Percentiles rank a stretch among this genome's conserved stretches.
phyloP scores from a whole-genome alignment of 306 rosid genomes.

The Quercus suber region DNA sequence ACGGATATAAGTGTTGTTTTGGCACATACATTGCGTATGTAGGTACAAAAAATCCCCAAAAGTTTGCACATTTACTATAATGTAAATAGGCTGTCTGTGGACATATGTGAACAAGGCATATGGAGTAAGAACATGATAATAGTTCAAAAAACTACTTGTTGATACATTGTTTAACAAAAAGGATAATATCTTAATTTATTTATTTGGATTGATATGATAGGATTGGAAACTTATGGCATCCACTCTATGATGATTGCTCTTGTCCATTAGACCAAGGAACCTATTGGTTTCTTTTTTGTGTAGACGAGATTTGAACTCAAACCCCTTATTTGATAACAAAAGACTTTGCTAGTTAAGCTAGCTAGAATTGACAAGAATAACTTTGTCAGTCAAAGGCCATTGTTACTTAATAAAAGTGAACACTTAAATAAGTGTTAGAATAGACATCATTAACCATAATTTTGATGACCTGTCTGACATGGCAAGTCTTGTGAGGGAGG shows the following conservation, averaged over 20 bases:
- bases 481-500: not conserved
- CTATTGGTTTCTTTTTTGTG: too few relatives aligned
- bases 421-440: not conserved
- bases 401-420: not conserved
- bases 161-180: not conserved
- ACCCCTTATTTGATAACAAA: too few relatives aligned
- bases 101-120: not conserved
- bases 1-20: not conserved
- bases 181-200: too few relatives aligned
- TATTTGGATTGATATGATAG: too few relatives aligned
- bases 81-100: not conserved
- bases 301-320: too few relatives aligned
- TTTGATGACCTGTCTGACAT: not conserved
- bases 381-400: not conserved
- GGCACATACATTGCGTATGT: not conserved
- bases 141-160: not conserved
- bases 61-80: not conserved
- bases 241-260: too few relatives aligned
- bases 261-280: too few relatives aligned
- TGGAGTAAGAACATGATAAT: not conserved
- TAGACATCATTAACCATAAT: not conserved
- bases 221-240: too few relatives aligned
- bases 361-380: too few relatives aligned
- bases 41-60: not conserved
- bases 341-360: too few relatives aligned